These are phyloP conservation scores for Aspergillus melleus DNA, from an alignment of 2,329 filamentous ascomycete genomes.

Conservation along the genomic window DNA sequence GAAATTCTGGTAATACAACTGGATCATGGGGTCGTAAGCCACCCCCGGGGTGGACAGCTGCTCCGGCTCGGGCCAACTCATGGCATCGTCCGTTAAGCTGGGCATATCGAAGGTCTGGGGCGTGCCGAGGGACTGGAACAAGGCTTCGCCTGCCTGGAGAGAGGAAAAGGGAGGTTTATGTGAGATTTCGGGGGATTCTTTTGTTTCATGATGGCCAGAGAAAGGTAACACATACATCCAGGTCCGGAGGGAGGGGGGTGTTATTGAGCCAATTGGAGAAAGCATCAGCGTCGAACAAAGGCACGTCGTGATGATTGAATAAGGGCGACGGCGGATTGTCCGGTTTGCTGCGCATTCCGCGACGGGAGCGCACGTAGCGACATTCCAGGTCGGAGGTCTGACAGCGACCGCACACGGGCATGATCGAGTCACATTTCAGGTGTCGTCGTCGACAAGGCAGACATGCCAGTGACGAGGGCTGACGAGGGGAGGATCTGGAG, in stretches of 20 bases:
- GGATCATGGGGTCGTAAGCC: constrained; percentile 33
- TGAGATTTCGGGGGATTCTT: background rate
- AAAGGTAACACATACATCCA: constrained; percentile 7
- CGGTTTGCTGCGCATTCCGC: constrained; percentile 31
- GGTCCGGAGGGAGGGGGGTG: constrained; percentile 10
- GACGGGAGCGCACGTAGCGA: constrained; percentile 49
- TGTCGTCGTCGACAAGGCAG: constrained; percentile 34
- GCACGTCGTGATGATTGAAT: constrained; percentile 13
- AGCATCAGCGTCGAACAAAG: constrained; percentile 10
- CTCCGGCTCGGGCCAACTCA: constrained; percentile 3
- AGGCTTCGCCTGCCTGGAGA: background rate
- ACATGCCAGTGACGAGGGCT: constrained; percentile 24
- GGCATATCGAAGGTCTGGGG: constrained; percentile 6
- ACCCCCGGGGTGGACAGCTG: constrained; percentile 9
- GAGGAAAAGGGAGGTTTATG: background rate
- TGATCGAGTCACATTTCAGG: constrained; percentile 48
- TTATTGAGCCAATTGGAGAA: constrained; percentile 17
- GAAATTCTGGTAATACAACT: constrained; percentile 54
- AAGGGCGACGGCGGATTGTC: constrained; percentile 1
- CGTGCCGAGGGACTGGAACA: constrained; percentile 14
- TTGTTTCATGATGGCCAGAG: too few species aligned
- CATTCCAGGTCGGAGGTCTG: constrained; percentile 43
- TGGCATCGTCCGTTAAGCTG: constrained; percentile 7
- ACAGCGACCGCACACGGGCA: constrained; percentile 45
- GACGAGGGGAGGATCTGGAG: constrained; percentile 3